phyloP scores from a whole-genome alignment of 306 rosid species.

The Medicago lupulina region DNA sequence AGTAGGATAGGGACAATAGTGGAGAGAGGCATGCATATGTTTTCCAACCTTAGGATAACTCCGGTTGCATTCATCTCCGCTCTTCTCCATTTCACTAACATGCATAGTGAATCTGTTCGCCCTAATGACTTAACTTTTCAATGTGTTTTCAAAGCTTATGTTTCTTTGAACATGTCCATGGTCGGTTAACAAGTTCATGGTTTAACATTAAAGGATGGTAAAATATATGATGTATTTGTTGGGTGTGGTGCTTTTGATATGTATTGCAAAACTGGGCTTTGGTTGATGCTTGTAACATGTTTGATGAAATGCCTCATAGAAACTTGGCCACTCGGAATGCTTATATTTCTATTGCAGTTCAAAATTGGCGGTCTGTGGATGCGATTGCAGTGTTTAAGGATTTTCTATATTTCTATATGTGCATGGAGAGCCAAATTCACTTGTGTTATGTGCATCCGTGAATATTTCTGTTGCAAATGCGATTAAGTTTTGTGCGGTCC shows the following conservation, averaged over 20 bases:
- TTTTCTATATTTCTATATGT: slow-evolving; percentile 61
- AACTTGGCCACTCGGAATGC: slow-evolving; percentile 83
- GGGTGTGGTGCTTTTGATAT: slow-evolving; percentile 87
- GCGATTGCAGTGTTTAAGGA: slow-evolving; percentile 58
- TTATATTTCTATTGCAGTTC: slow-evolving; percentile 78
- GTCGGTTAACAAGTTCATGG: slow-evolving; percentile 74
- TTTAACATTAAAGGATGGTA: slow-evolving; percentile 70
- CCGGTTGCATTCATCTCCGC: slow-evolving; percentile 75
- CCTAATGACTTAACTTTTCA: slow-evolving; percentile 93
- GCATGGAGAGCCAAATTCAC: slow-evolving; percentile 65
- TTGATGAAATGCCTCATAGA: slow-evolving; percentile 80
- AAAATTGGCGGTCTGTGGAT: slow-evolving; percentile 49
- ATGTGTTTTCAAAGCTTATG: slow-evolving; percentile 74
- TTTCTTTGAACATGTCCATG: slow-evolving; percentile 53
- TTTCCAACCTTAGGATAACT: neutral
- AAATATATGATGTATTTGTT: slow-evolving; percentile 70
- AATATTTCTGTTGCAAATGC: too few species aligned
- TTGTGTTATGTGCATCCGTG: slow-evolving; percentile 67
- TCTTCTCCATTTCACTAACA: slow-evolving; percentile 59
- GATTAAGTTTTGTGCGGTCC: slow-evolving; percentile 71
- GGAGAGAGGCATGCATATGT: too few species aligned
- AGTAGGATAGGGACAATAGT: too few species aligned
- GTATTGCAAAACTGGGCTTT: slow-evolving; percentile 67
- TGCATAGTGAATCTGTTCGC: slow-evolving; percentile 61
- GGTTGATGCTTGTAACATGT: slow-evolving; percentile 65